Evolutionary conservation across 2,329 filamentous ascomycete species (phyloP), one percentile per base, ranked within the genome.

Genomic region (Neophaeococcomyces aloes): DNA sequence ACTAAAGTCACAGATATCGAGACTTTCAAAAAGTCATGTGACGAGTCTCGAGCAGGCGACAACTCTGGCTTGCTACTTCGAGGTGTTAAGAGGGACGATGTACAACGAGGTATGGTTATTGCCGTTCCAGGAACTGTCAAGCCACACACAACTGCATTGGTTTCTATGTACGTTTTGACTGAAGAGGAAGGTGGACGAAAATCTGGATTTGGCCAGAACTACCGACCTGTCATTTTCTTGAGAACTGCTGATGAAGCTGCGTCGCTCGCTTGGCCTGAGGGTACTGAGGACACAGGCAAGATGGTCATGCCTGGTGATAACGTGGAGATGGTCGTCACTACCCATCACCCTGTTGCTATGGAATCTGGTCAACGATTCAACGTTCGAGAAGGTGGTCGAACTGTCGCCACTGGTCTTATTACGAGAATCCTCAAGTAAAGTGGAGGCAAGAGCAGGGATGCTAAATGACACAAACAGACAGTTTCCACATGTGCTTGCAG

Each of bases 1-100:
- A 96, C 91, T 67, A 96, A 95, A 76, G 89, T 98, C 54, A 98
- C 91, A 61, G 93, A 98, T 62, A 96, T 98, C 57, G 91, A 98
- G 75, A 98, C 89, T 54, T 98, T 98, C 78, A 95, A 96, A 78
- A 98, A 98, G 79, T 93, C 87, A 38, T 96, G 91, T 68, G 88
- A 95, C 47, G 86, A 94, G 70, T 94, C 89, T 47, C 79, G 85
- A 59, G 91, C 91, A 50, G 91, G 91, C 66, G 91, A 98, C 70
- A 98, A 96, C 80, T 95, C 91, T 19, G 91, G 91, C 62, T 83
- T 98, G 29, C 79, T 98, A 43, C 82, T 98, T 66, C 86, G 91
- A 70, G 89, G 91, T 75, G 70, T 98, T 62, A 88, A 87, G 70
- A 87, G 91, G 61, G 91, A 98, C 71, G 93, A 98, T 59, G 76